Evolutionary conservation across 139 green algal genomes (phyloP).

Genomic region (Gonium pectorale): DNA sequence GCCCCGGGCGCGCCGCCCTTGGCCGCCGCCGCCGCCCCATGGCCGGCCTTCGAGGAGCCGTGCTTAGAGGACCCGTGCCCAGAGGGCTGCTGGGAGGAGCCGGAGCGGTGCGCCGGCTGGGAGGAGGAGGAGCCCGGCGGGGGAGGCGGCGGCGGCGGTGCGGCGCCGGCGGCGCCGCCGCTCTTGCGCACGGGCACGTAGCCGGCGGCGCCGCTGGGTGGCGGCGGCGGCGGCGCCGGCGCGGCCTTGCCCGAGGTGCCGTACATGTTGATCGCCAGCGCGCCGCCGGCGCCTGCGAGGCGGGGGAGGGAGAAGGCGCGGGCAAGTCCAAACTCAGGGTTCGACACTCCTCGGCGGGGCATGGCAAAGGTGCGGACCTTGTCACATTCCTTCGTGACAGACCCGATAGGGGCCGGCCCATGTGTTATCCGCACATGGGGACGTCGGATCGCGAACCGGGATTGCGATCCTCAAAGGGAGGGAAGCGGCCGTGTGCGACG

Average conservation of each 20-base stretch:
- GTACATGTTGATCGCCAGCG: constrained; percentile 48
- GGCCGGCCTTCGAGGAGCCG: neutral
- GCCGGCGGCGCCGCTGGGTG: neutral
- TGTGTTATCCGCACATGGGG: too few species aligned
- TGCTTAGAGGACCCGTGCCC: neutral
- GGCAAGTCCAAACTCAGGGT: too few species aligned
- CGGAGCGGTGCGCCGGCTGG: too few species aligned
- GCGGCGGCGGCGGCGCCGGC: neutral
- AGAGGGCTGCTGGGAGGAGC: neutral
- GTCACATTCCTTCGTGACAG: too few species aligned
- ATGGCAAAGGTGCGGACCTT: too few species aligned
- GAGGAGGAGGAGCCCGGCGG: neutral
- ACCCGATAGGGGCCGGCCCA: too few species aligned
- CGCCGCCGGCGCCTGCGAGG: neutral
- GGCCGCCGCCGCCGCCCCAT: neutral
- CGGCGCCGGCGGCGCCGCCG: neutral
- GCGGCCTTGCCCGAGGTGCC: neutral
- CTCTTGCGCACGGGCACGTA: constrained; percentile 33
- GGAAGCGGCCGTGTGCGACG: too few species aligned
- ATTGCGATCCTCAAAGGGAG: too few species aligned
- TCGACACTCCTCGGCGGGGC: too few species aligned
- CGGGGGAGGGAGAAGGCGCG: neutral
- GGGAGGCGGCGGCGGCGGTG: neutral
- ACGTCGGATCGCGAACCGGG: too few species aligned
- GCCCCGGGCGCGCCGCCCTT: neutral